Conservation (phyloP, 257 asterid genomes). For the Echium plantagineum region DNA sequence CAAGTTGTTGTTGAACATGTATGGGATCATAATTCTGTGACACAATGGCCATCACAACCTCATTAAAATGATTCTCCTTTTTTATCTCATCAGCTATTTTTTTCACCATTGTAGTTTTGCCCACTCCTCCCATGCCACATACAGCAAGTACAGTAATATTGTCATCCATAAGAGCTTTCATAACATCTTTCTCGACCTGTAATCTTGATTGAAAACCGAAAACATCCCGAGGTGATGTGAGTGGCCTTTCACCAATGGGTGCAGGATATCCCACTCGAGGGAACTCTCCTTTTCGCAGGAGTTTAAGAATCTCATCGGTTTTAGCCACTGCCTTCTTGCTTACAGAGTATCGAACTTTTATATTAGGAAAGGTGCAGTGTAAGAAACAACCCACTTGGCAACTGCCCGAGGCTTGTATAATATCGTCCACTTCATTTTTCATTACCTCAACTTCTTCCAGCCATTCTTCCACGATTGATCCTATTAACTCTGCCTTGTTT, state of each 20-base stretch:
- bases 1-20: too few species aligned
- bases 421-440: neutral
- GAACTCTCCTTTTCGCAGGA: neutral
- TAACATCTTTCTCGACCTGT: neutral
- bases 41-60: constrained; percentile 5
- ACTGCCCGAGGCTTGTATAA: too few species aligned
- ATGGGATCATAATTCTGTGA: neutral
- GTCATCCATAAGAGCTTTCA: constrained; percentile 8
- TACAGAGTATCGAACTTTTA: neutral
- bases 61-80: neutral
- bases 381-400: constrained; percentile 1
- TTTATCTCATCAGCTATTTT: constrained; percentile 2
- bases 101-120: constrained; percentile 10
- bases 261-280: neutral
- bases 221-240: neutral
- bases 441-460: neutral
- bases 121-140: constrained; percentile 16
- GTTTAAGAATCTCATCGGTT: neutral
- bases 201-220: constrained; percentile 6
- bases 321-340: neutral
- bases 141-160: constrained; percentile 6
- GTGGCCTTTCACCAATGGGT: neutral
- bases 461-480: neutral
- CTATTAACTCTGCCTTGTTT: neutral
- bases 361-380: neutral